Percentiles rank a stretch among this genome's conserved stretches.
phyloP scores from a whole-genome alignment of 2,329 filamentous ascomycete species.

The Verticillium isaacii region DNA sequence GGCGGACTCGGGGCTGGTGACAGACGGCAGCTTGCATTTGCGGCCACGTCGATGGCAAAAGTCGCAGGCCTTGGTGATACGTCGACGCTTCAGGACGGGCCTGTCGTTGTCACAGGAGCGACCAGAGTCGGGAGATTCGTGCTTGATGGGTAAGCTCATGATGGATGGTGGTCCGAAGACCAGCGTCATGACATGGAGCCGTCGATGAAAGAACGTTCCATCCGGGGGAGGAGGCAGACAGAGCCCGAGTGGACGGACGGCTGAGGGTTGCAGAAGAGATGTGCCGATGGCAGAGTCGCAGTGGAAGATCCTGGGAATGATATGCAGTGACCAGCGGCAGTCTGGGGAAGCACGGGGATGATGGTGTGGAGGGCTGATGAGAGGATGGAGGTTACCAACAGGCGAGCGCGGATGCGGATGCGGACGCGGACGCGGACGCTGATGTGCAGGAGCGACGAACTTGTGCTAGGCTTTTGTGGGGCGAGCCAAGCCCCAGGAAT shows the following conservation, averaged over 20 bases:
- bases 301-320: background rate
- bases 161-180: background rate
- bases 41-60: constrained; percentile 13
- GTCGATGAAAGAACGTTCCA: background rate
- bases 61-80: constrained; percentile 15
- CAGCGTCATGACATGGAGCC: background rate
- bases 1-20: background rate
- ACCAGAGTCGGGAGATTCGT: background rate
- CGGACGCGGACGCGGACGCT: background rate
- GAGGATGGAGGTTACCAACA: background rate
- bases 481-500: too few relatives aligned
- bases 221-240: too few relatives aligned
- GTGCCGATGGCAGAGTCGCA: background rate
- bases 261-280: background rate
- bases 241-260: background rate
- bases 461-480: background rate
- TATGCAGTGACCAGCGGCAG: background rate
- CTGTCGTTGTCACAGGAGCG: background rate
- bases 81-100: constrained; percentile 10
- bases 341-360: background rate
- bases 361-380: background rate
- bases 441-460: background rate
- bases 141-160: background rate
- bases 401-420: background rate
- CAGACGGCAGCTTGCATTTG: constrained; percentile 13